A percentile compares a stretch with the other conserved stretches of the same genome.
phyloP scores from a whole-genome alignment of 768 basidiomycete species.

The Lentinula aciculospora region DNA sequence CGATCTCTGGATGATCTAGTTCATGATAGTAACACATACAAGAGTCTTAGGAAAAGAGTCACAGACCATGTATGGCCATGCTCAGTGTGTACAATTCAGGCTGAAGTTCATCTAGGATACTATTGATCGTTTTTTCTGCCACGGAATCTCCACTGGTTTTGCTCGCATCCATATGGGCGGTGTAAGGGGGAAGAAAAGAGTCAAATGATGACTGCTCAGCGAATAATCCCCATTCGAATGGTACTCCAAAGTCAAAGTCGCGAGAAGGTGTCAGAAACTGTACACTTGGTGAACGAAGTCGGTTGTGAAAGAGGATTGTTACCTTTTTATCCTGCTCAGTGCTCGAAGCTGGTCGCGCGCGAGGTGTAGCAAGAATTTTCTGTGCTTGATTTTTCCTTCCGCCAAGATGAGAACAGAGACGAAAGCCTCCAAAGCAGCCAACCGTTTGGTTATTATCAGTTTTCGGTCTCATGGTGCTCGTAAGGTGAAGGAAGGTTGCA shows the following conservation, averaged over 20 bases:
- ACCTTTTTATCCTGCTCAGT: neutral
- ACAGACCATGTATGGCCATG: conserved; percentile 65
- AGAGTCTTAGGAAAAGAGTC: neutral
- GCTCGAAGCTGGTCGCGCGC: neutral
- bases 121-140: conserved; percentile 40
- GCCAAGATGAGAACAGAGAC: conserved; percentile 11
- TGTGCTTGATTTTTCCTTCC: conserved; percentile 3
- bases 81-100: conserved; percentile 57
- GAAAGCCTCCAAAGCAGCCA: conserved; percentile 31
- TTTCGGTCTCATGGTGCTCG: neutral
- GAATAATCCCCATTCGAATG: conserved; percentile 20
- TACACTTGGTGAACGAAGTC: conserved; percentile 11
- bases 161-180: neutral
- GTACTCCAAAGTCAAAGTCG: conserved; percentile 31
- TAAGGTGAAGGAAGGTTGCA: neutral
- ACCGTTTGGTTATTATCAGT: conserved; percentile 9
- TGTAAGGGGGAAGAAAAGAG: conserved; percentile 6
- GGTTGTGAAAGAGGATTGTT: neutral
- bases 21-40: neutral
- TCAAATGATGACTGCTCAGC: conserved; percentile 15
- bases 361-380: neutral
- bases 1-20: conserved; percentile 60
- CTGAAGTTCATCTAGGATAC: conserved; percentile 44
- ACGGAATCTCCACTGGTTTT: conserved; percentile 1
- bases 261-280: conserved; percentile 35